Evolutionary conservation across 768 basidiomycete genomes (phyloP), one percentile per base, ranked within the genome.

Genomic region (Suillus spraguei): DNA sequence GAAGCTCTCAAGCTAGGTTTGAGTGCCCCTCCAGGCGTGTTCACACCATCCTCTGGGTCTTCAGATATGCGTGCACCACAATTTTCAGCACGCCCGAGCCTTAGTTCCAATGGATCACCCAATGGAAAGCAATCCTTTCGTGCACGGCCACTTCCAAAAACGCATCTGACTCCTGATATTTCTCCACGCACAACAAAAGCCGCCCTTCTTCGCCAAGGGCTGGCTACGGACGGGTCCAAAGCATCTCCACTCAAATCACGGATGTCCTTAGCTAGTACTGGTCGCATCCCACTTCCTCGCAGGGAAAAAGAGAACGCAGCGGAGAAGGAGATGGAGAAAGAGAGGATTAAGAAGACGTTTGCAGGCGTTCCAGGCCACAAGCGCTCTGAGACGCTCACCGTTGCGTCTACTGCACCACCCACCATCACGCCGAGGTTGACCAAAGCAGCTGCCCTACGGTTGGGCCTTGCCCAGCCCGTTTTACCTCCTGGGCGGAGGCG

Each of bases 281-380:
- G 70, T 0, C 69, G 72, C 8, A 64, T 75, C 52, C 75, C 78
- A 1, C 68, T 74, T 13, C 65, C 50, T 1, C 73, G 68, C 20
- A 74, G 69, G 60, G 63, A 68, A 47, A 76, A 74, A 42, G 68
- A 65, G 33, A 78, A 74, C 13, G 66, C 46, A 22, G 74, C 67
- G 1, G 84, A 88, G 35, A 77, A 75, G 33, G 83, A 87, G 0
- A 78, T 83, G 28, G 82, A 86, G 8, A 88, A 89, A 68, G 91
- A 89, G 67, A 81, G 82, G 28, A 80, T 82, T 2, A 81, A 80
- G 17, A 78, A 84, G 75, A 89, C 87, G 16, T 95, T 94, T 72
- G 82, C 83, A 28, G 87, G 91, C 65, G 87, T 94, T 4, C 93
- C 92, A 0, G 92, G 92, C 0, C 93, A 95, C 74, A 93, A 92